Percentiles rank a stretch among this genome's conserved stretches.
These are phyloP conservation scores for Dorcoceras hygrometricum DNA, from an alignment of 257 asterid species.

Conservation along the genomic window DNA sequence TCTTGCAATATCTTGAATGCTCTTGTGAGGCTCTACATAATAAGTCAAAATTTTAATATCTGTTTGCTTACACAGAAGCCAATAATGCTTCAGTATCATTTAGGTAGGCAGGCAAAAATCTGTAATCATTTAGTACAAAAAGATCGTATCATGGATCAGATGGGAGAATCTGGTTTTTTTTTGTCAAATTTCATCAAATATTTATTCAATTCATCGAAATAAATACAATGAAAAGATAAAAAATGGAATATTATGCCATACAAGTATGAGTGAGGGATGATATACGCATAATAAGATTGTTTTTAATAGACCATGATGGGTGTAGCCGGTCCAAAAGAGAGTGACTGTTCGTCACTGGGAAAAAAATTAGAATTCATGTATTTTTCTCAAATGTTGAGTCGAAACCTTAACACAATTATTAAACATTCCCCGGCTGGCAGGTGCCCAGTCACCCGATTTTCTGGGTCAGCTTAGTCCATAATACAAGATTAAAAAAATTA, in stretches of 20 bases:
- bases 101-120: constrained; percentile 5
- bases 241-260: background rate
- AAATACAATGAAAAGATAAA: too few relatives aligned
- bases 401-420: too few relatives aligned
- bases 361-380: too few relatives aligned
- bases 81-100: background rate
- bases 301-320: too few relatives aligned
- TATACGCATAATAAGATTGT: too few relatives aligned
- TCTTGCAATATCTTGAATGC: constrained; percentile 79
- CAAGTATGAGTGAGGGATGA: background rate
- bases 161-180: too few relatives aligned
- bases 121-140: background rate
- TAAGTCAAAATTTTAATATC: constrained; percentile 21
- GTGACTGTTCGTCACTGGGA: too few relatives aligned
- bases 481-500: background rate
- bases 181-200: too few relatives aligned
- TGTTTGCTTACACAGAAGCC: constrained; percentile 5
- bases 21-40: constrained; percentile 63
- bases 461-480: constrained; percentile 9
- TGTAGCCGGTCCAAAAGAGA: too few relatives aligned
- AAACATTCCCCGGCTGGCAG: too few relatives aligned
- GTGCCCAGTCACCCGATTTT: background rate
- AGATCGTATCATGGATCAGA: background rate
- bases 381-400: too few relatives aligned
- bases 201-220: background rate